Percentiles rank a stretch among this genome's conserved stretches.
Conservation (phyloP, 1,139 yeast genomes). For the Magnusiomyces magnusii region DNA sequence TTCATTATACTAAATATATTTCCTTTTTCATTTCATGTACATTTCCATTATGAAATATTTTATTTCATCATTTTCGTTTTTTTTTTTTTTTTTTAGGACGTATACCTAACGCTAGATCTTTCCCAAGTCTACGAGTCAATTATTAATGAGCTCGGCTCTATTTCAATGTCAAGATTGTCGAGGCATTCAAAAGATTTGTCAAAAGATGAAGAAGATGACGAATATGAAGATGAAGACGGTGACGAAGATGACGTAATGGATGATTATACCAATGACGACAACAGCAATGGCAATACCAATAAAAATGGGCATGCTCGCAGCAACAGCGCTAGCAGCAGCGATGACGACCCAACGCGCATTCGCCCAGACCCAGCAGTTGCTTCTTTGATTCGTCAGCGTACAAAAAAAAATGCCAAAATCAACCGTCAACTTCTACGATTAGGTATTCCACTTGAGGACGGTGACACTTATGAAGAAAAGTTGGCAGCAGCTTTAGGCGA, state of each 20-base stretch:
- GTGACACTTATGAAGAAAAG: not conserved
- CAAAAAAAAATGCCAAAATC: not conserved
- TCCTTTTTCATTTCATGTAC: not conserved
- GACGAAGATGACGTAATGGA: not conserved
- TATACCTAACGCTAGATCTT: slow-evolving; percentile 25
- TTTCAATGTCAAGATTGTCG: not conserved
- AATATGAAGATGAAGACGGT: not conserved
- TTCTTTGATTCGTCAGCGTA: not conserved
- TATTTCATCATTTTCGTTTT: not conserved
- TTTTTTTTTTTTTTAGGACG: slow-evolving; percentile 6
- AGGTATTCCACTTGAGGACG: not conserved
- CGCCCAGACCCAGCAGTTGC: not conserved
- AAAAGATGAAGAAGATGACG: not conserved
- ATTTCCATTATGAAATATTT: too few species aligned
- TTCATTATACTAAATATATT: not conserved
- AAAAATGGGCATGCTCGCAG: too few species aligned
- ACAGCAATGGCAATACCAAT: too few species aligned
- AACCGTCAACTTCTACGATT: not conserved
- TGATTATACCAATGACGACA: not conserved
- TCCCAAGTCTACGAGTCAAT: slow-evolving; percentile 16
- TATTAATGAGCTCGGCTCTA: not conserved
- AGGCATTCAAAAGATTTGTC: not conserved
- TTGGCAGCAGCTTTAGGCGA: not conserved
- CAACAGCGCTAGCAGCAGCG: too few species aligned
- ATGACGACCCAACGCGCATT: not conserved